Base-by-base conservation (phyloP, 495 filamentous ascomycete genomes). In the Neurospora sp. region DNA sequence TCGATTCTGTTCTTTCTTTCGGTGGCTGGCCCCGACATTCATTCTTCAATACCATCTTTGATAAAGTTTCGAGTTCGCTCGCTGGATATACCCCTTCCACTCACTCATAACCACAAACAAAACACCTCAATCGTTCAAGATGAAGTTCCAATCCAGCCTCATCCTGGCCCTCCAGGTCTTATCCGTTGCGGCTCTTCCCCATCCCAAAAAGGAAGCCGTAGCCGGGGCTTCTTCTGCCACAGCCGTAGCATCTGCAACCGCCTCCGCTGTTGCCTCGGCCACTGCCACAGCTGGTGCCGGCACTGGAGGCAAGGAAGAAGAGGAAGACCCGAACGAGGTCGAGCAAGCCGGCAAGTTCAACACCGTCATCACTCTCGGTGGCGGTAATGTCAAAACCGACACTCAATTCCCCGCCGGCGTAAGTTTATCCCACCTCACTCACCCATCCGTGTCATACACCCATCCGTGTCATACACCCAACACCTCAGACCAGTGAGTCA, bases 311-410 rank as follows among this genome's bases (percentile, higher is more conserved):
- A 70, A 40, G 6, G 76, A 76, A 59, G 79, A 73, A 3, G 74
- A 74, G 40, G 71, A 73, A 4, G 72, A 71, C 10, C 69, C 69
- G 20, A 79, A 79, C 74, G 75, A 81, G 70, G 45, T 79, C n/a
- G 78, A 78, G 20, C 75, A 75, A 61, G 27, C 74, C 45, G 78
- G 37, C 14, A 40, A 74, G 44, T 81, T 82, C 22, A 77, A 74
- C 40, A 45, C 61, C 38, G 68, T 71, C 22, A 69, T 82, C 69
- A 37, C 72, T 3, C 75, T 82, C 0, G 69, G 69, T 3, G 76
- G 78, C 20, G 77, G 77, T 37, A 70, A 79, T 45, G 61, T 79
- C 75, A 79, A 80, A 70, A 76, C 72, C 37, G 80, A 81, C 40
- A 75, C 74, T 35, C 5, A 70, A 8, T 82, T 77, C 69, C 79